Evolutionary conservation across 2,329 filamentous ascomycete species (phyloP), one percentile per base, ranked within the genome.

Genomic region (Hypoxylon sp.): DNA sequence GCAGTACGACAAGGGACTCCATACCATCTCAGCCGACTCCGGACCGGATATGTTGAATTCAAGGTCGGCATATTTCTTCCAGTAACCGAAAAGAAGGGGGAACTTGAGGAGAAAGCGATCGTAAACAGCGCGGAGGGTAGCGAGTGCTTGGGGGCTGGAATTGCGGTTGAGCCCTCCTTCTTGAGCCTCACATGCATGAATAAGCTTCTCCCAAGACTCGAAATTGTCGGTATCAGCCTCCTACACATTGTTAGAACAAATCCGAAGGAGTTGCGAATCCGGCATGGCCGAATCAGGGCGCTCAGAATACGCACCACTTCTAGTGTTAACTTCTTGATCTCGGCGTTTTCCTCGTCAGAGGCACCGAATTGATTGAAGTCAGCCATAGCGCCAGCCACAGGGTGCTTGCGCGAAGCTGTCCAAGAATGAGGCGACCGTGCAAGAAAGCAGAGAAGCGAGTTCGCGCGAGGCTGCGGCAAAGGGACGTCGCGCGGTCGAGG

Each of bases 11-110:
- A 30, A 8, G 30, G 28, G 26, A 26, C 42, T 30, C 1, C 54
- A 60, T 69, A 97, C 93, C 91, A 97, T 96, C 79, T 98, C 96
- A 56, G 96, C 96, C 44, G 95, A 95, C 82, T 99, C 96, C 4
- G 96, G 96, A 16, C 96, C 96, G 3, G 93, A 93, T 70, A 99
- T 97, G 52, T 93, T 93, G 81, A 99, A 99, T 76, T 99, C 96
- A 69, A 97, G 85, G 75, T 98, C 95, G 75, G 96, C 96, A 85
- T 98, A 99, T 78, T 97, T 98, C 83, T 98, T 98, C 96, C 96
- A 99, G 82, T 98, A 99, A 54, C 95, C 96, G 75, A 98, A 99
- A 38, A 98, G 88, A 9, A 98, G 86, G 2, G 96, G 96, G 70
- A 97, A 99, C 76, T 97, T 97, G 65, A 92, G 88, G 20, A 99